phyloP scores from a whole-genome alignment of 441 rosid genomes.

The Iberis amara region DNA sequence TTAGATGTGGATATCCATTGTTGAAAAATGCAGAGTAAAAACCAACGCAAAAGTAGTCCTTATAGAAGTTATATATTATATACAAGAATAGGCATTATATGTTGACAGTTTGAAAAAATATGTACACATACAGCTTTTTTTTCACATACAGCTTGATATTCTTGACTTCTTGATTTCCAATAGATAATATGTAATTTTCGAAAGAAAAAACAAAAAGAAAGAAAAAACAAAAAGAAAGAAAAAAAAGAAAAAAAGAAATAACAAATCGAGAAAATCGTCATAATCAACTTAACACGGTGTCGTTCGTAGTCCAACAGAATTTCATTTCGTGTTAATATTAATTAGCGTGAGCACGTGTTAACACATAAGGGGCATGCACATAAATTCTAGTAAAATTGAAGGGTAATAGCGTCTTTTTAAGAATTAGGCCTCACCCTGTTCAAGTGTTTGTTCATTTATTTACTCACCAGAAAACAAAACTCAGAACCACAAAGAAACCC shows the following conservation, averaged over 20 bases:
- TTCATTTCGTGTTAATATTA: conserved; percentile 25
- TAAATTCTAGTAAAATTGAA: conserved; percentile 11
- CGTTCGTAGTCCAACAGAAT: conserved; percentile 18
- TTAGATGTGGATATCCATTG: too few species aligned
- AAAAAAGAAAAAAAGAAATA: too few species aligned
- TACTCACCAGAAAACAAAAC: conserved; percentile 14
- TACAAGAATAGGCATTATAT: too few species aligned
- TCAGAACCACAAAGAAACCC: neutral
- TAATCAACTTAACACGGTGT: too few species aligned
- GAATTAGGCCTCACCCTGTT: conserved; percentile 24
- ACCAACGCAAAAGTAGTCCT: too few species aligned
- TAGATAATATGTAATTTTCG: too few species aligned
- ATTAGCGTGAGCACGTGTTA: conserved; percentile 61
- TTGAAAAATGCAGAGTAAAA: too few species aligned
- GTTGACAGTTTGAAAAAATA: too few species aligned
- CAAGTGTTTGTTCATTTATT: conserved; percentile 30
- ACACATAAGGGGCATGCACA: conserved; percentile 36
- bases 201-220: too few species aligned
- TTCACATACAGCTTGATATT: conserved; percentile 23
- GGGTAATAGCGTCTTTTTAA: conserved; percentile 29
- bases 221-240: too few species aligned
- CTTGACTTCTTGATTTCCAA: conserved; percentile 27
- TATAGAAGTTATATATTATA: too few species aligned
- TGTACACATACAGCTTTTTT: neutral
- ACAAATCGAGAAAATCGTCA: neutral